A percentile compares a stretch with the other conserved stretches of the same genome.
phyloP scores from a whole-genome alignment of 768 basidiomycete species.

The Leccinum variicolor region DNA sequence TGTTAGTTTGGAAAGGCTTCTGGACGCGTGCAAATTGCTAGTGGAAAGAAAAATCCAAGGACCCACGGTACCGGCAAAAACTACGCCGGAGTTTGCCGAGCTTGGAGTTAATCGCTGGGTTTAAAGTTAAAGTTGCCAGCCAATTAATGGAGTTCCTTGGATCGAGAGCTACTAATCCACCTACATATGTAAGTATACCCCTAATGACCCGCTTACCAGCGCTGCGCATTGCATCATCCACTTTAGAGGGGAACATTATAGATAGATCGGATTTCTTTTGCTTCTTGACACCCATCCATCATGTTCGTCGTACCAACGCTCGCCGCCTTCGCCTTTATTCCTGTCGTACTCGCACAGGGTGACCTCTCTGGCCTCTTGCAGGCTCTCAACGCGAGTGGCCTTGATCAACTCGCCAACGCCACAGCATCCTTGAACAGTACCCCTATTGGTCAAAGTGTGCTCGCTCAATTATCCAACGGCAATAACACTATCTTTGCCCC shows the following conservation, averaged over 20 bases:
- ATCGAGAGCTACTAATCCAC: background rate
- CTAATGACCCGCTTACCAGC: background rate
- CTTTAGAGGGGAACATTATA: background rate
- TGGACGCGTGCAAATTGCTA: background rate
- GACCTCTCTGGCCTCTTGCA: slow-evolving; percentile 33
- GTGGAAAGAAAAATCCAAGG: background rate
- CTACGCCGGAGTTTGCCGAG: slow-evolving; percentile 16
- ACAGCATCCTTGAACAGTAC: slow-evolving; percentile 43
- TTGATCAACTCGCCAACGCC: slow-evolving; percentile 40
- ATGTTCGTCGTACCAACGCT: slow-evolving; percentile 19
- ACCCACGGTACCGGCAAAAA: background rate
- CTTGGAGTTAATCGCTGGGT: background rate
- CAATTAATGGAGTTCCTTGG: background rate
- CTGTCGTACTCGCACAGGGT: slow-evolving; percentile 32
- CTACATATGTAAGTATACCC: background rate
- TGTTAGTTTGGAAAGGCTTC: slow-evolving; percentile 21
- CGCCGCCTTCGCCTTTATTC: slow-evolving; percentile 20
- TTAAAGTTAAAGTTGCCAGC: background rate
- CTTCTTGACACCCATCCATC: background rate
- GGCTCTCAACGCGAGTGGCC: slow-evolving; percentile 38
- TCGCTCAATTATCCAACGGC: slow-evolving; percentile 41
- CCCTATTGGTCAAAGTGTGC: slow-evolving; percentile 39
- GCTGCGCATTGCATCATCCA: slow-evolving; percentile 29
- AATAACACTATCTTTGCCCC: slow-evolving; percentile 58
- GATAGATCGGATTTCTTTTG: no score